Base-by-base conservation (phyloP, 2,329 filamentous ascomycete species). In the Allantophomopsis cytisporea region DNA sequence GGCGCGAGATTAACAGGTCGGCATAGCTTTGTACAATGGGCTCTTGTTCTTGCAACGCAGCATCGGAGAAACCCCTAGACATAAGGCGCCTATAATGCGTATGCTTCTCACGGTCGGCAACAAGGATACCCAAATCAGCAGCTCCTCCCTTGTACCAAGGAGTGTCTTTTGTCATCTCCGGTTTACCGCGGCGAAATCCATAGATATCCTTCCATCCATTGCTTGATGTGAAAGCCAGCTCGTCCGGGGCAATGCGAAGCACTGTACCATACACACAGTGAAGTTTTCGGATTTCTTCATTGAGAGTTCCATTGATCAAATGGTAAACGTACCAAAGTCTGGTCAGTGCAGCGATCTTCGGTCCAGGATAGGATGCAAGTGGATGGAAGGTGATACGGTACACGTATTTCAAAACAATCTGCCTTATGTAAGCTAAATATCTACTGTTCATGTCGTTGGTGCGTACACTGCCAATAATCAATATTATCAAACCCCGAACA, bases 121-220 rank as follows among this genome's bases (percentile, higher is more conserved):
- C 31, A 15, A 13, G 4, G 31, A 32, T 13, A 4, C 15, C 13
- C 12, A 13, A 32, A 13, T 8, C 13, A 13, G 4, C 13, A 15
- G 13, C 18, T 32, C 4, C 31, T 4, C 8, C 13, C 13, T 4
- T 13, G 8, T 13, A 32, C 13, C 13, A 15, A n/a, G 13, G 13
- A 5, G 13, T n/a, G 31, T 13, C 15, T 20, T 20, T 20, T 4
- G 18, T 4, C 18, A 20, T 20, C 18, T 20, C 18, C 4, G 18
- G 31, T 32, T 32, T 32, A 5, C 52, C 44, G 12, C 51, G 37
- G 2, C 45, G 42, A 28, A 44, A 41, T 10, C 54, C 55, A 39
- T 55, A 56, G 37, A 59, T 56, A 7, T 50, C 50, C 44, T 53
- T 50, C 47, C 49, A 53, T 31, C 55, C 52, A 34, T 53, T 39